A percentile compares a stretch with the other conserved stretches of the same genome.
Evolutionary conservation across 768 basidiomycete genomes (phyloP).

Genomic region (Boletus vermiculosoides): DNA sequence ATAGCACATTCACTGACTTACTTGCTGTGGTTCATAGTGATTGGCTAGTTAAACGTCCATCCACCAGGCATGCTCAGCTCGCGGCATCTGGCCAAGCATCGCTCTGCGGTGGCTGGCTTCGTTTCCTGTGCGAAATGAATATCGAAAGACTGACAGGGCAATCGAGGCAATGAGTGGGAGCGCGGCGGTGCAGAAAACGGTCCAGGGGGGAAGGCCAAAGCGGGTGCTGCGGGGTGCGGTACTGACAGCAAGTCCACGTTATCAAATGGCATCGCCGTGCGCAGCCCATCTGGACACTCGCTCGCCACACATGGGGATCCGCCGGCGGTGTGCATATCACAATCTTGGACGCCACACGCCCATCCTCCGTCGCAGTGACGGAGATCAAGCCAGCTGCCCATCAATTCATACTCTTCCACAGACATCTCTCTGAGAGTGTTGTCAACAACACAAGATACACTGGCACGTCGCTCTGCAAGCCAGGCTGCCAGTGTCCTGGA

Average conservation of each 20-base stretch:
- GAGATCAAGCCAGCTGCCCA: slow-evolving; percentile 46
- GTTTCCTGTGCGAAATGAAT: slow-evolving; percentile 18
- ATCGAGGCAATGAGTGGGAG: slow-evolving; percentile 27
- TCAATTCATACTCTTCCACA: slow-evolving; percentile 48
- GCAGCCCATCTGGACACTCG: slow-evolving; percentile 17
- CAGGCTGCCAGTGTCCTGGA: slow-evolving; percentile 34
- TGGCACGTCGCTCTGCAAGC: slow-evolving; percentile 40
- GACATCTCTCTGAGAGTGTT: slow-evolving; percentile 35
- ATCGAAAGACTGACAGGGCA: slow-evolving; percentile 20
- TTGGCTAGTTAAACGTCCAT: slow-evolving; percentile 33
- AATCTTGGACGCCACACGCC: slow-evolving; percentile 31
- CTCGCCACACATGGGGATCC: slow-evolving; percentile 34
- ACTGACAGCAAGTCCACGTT: slow-evolving; percentile 15
- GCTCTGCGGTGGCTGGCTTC: slow-evolving; percentile 10
- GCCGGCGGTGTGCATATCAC: slow-evolving; percentile 32
- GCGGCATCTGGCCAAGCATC: slow-evolving; percentile 18
- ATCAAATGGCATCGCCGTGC: slow-evolving; percentile 28
- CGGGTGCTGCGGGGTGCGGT: slow-evolving; percentile 1
- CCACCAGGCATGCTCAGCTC: slow-evolving; percentile 43
- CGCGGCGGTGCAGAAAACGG: slow-evolving; percentile 19
- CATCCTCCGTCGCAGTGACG: slow-evolving; percentile 21
- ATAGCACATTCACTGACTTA: neutral
- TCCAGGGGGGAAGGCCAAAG: slow-evolving; percentile 10
- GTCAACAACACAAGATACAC: slow-evolving; percentile 28
- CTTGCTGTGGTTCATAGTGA: neutral